Evolutionary conservation across 345 rosid species (phyloP), one percentile per base, ranked within the genome.

Genomic region (Lepidium didymum): DNA sequence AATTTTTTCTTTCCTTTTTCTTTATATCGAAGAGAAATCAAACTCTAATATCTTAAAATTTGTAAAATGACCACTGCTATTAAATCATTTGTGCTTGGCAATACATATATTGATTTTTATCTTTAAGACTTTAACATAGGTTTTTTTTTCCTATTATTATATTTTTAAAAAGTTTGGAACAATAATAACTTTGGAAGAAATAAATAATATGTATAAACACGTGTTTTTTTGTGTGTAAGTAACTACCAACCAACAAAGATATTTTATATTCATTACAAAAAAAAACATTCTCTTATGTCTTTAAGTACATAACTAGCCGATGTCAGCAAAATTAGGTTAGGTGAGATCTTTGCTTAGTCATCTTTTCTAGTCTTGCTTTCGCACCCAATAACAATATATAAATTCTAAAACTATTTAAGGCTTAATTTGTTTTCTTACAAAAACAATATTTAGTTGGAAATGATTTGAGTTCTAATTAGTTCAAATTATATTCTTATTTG

Each of bases 261-360:
- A 54, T 57, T 10, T 18, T 40, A 11, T 57, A 56, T 31, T 38
- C 18, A 44, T 56, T 55, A 5, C 33, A 29, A 29, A 29, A 27
- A 19, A 47, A 62, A 73, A 51, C 41, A 41, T 66, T 73, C 67
- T 49, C 62, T 40, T n/a, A n/a, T n/a, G n/a, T n/a, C n/a, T n/a
- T n/a, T 34, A 70, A 52, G 47, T 50, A 37, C 33, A 12, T 50
- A 59, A 42, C 52, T 37, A 19, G 43, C 56, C 13, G 4, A 67
- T 58, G 45, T 51, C 54, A 74, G 44, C 67, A 57, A 18, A 11
- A 60, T 13, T 67, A 67, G 73, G 64, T 61, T 67, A 61, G 68
- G 74, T 74, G 68, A 60, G 73, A 53, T 64, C 19, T 47, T 68
- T 53, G 37, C 42, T 54, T 27, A 15, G 62, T 36, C 50, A 52